Conservation (phyloP, 2,329 filamentous ascomycete species). For the Monosporascus ibericus region DNA sequence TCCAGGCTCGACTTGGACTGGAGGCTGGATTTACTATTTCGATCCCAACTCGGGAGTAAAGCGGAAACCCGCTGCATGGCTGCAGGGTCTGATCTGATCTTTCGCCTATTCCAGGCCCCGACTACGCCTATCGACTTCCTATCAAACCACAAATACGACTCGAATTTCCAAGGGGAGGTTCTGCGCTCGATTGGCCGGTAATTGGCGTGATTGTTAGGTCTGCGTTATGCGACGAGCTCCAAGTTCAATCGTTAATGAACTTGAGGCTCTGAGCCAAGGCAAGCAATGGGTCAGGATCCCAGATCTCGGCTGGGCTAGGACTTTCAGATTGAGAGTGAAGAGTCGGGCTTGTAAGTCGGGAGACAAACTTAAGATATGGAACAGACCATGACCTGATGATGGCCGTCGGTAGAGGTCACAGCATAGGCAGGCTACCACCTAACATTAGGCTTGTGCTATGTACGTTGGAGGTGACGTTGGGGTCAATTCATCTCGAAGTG, state of each 20-base stretch:
- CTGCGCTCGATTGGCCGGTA: not conserved
- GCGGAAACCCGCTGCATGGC: constrained; percentile 42
- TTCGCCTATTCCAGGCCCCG: not conserved
- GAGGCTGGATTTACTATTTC: constrained; percentile 29
- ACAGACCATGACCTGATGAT: not conserved
- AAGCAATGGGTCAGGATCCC: not conserved
- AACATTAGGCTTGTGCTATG: constrained; percentile 4
- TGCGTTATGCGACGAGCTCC: not conserved
- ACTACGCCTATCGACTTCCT: not conserved
- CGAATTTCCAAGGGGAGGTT: not conserved
- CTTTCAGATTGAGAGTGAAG: constrained; percentile 1
- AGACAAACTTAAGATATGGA: not conserved
- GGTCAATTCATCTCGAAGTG: not conserved
- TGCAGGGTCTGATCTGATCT: constrained; percentile 3
- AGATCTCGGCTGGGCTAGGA: not conserved
- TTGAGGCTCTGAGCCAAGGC: not conserved
- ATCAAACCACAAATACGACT: not conserved
- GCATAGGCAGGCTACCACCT: not conserved
- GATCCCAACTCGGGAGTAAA: constrained; percentile 34
- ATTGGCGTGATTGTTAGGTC: not conserved
- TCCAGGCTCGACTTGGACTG: constrained; percentile 25
- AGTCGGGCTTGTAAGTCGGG: not conserved
- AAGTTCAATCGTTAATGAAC: not conserved
- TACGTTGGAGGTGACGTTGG: constrained; percentile 18
- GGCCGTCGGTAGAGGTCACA: not conserved